A percentile compares a stretch with the other conserved stretches of the same genome.
Conservation (phyloP, 169 alveolate genomes). For the Perkinsus olseni region DNA sequence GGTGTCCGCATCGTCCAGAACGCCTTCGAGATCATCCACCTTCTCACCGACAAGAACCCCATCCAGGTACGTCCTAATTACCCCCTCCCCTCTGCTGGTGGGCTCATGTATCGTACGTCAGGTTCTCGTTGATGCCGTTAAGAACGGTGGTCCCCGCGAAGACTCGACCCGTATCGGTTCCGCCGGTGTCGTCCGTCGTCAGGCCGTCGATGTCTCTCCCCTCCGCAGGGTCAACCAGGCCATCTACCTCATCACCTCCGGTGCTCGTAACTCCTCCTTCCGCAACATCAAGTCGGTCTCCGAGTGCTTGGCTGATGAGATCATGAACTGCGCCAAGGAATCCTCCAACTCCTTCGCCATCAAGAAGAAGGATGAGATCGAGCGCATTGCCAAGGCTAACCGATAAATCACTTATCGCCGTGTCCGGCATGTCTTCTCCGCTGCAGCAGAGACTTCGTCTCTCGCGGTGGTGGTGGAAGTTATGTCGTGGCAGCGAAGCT, state of each 20-base stretch:
- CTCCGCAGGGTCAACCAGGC: conserved; percentile 98
- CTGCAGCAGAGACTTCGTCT: background rate
- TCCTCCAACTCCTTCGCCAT: conserved; percentile 93
- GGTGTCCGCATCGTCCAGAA: conserved; percentile 95
- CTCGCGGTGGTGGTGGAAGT: background rate
- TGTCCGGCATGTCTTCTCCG: background rate
- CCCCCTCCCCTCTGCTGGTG: background rate
- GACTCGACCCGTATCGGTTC: conserved; percentile 79
- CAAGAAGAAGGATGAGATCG: conserved; percentile 99
- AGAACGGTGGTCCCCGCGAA: conserved; percentile 98
- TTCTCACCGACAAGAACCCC: conserved; percentile 96
- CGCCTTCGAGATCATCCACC: conserved; percentile 93
- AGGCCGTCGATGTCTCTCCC: conserved; percentile 99
- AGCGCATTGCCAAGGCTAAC: conserved; percentile 98
- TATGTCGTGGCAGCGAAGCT: background rate
- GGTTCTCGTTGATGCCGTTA: conserved; percentile 91
- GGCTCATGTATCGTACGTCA: background rate
- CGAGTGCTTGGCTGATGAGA: conserved; percentile 98
- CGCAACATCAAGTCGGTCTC: conserved; percentile 95
- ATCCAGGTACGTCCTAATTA: conserved; percentile 54
- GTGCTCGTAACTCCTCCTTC: conserved; percentile 94
- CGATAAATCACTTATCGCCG: conserved; percentile 63
- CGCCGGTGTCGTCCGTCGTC: conserved; percentile 97
- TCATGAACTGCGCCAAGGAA: conserved; percentile 94
- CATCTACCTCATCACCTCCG: conserved; percentile 92